Evolutionary conservation across 106 monocot species (phyloP), one percentile per base, ranked within the genome.

Genomic region (Posidonia australis): DNA sequence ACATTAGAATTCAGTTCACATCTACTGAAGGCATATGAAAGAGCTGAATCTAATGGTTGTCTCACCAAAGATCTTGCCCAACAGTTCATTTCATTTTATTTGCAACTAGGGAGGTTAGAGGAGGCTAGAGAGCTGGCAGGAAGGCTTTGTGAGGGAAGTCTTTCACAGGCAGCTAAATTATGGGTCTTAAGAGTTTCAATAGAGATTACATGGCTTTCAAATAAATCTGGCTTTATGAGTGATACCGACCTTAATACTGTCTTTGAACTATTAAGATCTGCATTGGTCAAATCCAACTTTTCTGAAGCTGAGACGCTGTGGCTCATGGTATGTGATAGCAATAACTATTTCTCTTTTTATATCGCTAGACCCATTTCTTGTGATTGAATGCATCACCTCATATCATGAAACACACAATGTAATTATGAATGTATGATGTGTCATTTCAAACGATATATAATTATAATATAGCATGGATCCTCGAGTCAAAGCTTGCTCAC

Each of bases 181-280:
- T 74, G 74, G 74, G 27, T 18, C 18, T 67, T 74, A 36, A 67
- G 74, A 51, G 47, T 67, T 60, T 67, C 74, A 31, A 49, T 74
- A 48, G 74, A 66, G 49, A 67, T 73, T 57, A 58, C 49, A 49
- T 66, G n/a, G 27, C 4, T 60, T n/a, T 28, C 51, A 46, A 42
- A 58, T 11, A 36, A 51, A 24, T 60, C 67, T 51, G 17, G 29
- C 5, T 58, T 57, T 17, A 11, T 66, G 36, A 51, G 36, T 44
- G 44, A 48, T 18, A 17, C 28, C 60, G 67, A 74, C 1, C 11
- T 60, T 1, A 36, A 74, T 59, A 27, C 20, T 25, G 41, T 74
- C 44, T 67, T 67, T 66, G 29, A 60, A 23, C 74, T 74, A 29
- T 19, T 74, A 13, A 51, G 24, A 60, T 20, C 24, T 60, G 67